A percentile compares a stretch with the other conserved stretches of the same genome.
These are phyloP conservation scores for Trifolium subterraneum DNA, from an alignment of 306 rosid species.

Conservation along the genomic window DNA sequence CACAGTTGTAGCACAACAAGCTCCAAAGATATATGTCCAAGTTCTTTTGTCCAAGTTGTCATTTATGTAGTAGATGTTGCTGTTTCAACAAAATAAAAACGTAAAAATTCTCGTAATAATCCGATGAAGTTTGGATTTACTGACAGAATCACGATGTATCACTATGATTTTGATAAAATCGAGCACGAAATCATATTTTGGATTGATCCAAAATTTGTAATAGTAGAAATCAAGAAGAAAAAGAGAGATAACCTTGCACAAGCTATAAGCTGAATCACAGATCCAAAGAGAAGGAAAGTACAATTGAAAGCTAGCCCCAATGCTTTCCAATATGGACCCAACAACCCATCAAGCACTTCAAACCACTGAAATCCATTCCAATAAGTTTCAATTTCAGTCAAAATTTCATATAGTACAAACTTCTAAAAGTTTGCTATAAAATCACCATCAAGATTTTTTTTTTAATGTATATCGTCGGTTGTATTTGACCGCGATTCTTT, in stretches of 20 bases:
- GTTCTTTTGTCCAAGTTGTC: slow-evolving; percentile 93
- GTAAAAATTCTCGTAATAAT: slow-evolving; percentile 8
- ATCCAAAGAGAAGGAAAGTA: slow-evolving; percentile 95
- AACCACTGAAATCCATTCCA: slow-evolving; percentile 78
- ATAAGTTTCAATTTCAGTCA: slow-evolving; percentile 29
- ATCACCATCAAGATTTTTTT: background rate
- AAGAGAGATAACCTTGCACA: slow-evolving; percentile 76
- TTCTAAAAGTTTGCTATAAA: background rate
- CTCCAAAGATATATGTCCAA: slow-evolving; percentile 97
- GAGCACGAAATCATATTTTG: slow-evolving; percentile 19
- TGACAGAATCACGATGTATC: background rate
- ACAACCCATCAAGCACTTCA: slow-evolving; percentile 93
- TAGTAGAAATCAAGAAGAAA: background rate
- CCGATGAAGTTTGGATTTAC: background rate
- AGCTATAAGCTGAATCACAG: slow-evolving; percentile 98
- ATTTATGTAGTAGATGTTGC: slow-evolving; percentile 91
- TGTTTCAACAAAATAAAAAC: slow-evolving; percentile 45
- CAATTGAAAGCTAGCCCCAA: slow-evolving; percentile 93
- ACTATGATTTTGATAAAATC: background rate
- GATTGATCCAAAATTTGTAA: background rate
- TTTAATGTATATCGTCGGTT: background rate
- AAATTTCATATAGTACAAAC: background rate
- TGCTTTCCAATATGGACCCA: slow-evolving; percentile 96
- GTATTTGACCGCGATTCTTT: background rate
- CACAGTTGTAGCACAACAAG: slow-evolving; percentile 97